Conservation (phyloP, 2,329 filamentous ascomycete species). For the Grosmannia huntii region DNA sequence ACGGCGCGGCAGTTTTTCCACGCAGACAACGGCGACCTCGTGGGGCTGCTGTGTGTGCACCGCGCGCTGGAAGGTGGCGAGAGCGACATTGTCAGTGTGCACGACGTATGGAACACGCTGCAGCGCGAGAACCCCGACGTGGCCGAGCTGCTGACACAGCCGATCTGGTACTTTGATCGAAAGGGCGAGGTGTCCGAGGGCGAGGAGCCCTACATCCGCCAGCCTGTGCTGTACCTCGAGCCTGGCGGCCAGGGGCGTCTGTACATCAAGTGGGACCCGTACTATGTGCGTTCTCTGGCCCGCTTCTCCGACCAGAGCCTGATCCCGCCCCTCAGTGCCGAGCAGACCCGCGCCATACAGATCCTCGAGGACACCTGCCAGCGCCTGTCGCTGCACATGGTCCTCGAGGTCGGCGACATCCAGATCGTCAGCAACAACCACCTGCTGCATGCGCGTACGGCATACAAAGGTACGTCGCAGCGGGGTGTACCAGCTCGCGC, state of each 20-base stretch:
- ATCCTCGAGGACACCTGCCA: conserved; percentile 68
- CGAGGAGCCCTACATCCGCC: conserved; percentile 61
- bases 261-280: conserved; percentile 83
- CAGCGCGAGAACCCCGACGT: conserved; percentile 66
- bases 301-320: conserved; percentile 62
- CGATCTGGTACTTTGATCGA: conserved; percentile 85
- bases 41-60: conserved; percentile 71
- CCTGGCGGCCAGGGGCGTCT: conserved; percentile 51
- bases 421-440: conserved; percentile 77
- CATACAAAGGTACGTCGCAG: conserved; percentile 44
- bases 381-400: conserved; percentile 65
- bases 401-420: conserved; percentile 76
- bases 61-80: conserved; percentile 71
- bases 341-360: conserved; percentile 53
- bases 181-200: conserved; percentile 71
- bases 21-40: conserved; percentile 69
- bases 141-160: conserved; percentile 58
- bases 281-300: conserved; percentile 65
- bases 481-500: neutral
- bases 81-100: conserved; percentile 66
- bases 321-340: conserved; percentile 58
- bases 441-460: conserved; percentile 68
- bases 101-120: conserved; percentile 71
- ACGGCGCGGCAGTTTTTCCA: conserved; percentile 80
- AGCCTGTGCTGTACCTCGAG: conserved; percentile 67